Conservation (phyloP, 2,329 filamentous ascomycete species). For the Biscogniauxia mediterranea region DNA sequence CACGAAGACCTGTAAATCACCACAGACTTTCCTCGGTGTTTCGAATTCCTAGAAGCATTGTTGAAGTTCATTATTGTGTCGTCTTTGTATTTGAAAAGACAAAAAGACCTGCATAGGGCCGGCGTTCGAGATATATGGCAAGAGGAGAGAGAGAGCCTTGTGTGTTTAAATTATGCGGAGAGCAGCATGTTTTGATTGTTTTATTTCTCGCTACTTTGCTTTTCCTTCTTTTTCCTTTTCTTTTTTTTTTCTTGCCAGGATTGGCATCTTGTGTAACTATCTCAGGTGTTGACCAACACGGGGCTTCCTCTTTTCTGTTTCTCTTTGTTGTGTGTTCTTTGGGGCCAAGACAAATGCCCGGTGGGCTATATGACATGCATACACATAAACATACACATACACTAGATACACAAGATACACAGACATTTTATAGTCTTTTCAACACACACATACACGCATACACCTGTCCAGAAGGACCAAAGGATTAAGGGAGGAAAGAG, state of each 20-base stretch:
- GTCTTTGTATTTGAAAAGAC: constrained; percentile 20
- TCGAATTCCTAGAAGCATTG: constrained; percentile 7
- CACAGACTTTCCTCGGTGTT: not conserved
- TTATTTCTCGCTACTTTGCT: constrained; percentile 6
- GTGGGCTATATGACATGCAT: not conserved
- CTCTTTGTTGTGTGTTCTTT: constrained; percentile 4
- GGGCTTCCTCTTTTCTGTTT: not conserved
- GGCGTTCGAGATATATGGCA: constrained; percentile 28
- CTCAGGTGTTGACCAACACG: constrained; percentile 6
- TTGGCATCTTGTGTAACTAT: constrained; percentile 24
- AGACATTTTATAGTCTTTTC: not conserved
- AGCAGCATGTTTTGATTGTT: constrained; percentile 7
- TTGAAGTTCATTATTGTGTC: constrained; percentile 13
- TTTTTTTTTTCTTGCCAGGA: constrained; percentile 16
- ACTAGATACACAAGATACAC: not conserved
- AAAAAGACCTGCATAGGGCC: constrained; percentile 27
- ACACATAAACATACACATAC: not conserved
- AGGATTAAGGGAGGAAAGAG: not conserved
- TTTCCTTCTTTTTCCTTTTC: too few species aligned
- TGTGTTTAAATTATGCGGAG: constrained; percentile 15
- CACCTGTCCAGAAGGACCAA: not conserved
- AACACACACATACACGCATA: not conserved
- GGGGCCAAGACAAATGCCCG: constrained; percentile 5
- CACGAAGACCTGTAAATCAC: not conserved
- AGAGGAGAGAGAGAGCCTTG: constrained; percentile 19